Conservation (phyloP, 2,329 filamentous ascomycete species). For the Lanzia echinophila region DNA sequence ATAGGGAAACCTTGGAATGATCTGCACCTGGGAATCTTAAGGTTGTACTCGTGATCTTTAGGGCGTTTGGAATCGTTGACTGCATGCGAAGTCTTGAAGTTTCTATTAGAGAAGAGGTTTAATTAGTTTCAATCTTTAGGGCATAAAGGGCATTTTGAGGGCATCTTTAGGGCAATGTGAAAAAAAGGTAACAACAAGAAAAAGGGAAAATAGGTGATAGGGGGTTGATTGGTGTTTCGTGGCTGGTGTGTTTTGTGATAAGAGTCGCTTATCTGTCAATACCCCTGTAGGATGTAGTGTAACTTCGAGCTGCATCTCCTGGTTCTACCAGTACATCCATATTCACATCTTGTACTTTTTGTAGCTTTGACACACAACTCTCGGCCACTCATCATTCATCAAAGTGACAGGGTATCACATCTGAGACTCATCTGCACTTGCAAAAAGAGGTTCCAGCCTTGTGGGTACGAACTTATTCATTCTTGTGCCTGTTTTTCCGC, state of each 20-base stretch:
- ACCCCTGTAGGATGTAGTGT: not conserved
- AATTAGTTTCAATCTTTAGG: slow-evolving; percentile 1
- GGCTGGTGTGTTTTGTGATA: not conserved
- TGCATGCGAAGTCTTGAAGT: not conserved
- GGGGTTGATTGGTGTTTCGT: not conserved
- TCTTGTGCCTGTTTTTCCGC: not conserved
- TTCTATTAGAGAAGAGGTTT: not conserved
- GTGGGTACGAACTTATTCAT: not conserved
- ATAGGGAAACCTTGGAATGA: not conserved
- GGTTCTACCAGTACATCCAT: no score
- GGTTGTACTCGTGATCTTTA: slow-evolving; percentile 4
- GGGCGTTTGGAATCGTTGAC: slow-evolving; percentile 2
- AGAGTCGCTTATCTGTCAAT: slow-evolving; percentile 6
- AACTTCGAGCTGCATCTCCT: slow-evolving; percentile 1
- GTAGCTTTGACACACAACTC: slow-evolving; percentile 1
- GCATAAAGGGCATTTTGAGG: not conserved
- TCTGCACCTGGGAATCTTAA: not conserved
- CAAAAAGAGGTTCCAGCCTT: slow-evolving; percentile 8
- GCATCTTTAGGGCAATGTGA: not conserved
- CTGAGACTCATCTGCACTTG: slow-evolving; percentile 4
- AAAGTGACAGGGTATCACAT: slow-evolving; percentile 1
- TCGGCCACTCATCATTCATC: slow-evolving; percentile 4
- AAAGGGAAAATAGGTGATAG: not conserved
- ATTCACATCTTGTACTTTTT: not conserved
- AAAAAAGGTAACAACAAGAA: not conserved